Conservation (phyloP, 2,329 filamentous ascomycete species). For the Ophiocordyceps camponoti-floridani region DNA sequence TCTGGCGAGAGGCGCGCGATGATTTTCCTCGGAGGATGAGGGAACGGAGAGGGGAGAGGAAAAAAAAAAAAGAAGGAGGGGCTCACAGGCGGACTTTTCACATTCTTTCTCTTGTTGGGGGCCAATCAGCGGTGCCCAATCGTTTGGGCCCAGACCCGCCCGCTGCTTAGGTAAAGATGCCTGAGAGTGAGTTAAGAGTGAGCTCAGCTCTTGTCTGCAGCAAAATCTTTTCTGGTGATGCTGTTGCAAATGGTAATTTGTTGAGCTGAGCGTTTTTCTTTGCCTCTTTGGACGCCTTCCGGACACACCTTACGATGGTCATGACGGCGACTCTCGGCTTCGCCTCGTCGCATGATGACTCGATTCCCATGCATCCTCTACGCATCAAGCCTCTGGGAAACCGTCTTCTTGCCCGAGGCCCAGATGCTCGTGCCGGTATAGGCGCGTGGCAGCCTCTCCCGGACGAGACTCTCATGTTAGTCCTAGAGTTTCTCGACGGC, state of each 20-base stretch:
- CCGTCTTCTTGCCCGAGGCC: conserved; percentile 45
- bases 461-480: conserved; percentile 60
- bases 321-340: too few relatives aligned
- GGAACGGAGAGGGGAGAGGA: conserved; percentile 16
- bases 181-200: neutral
- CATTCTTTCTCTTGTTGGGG: conserved; percentile 12
- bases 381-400: conserved; percentile 81
- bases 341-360: conserved; percentile 6
- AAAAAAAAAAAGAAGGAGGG: conserved; percentile 16
- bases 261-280: too few relatives aligned
- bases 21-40: conserved; percentile 12
- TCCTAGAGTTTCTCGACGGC: conserved; percentile 61
- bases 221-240: too few relatives aligned
- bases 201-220: neutral
- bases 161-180: neutral
- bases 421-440: conserved; percentile 47
- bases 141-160: conserved; percentile 2
- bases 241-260: too few relatives aligned
- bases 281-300: too few relatives aligned
- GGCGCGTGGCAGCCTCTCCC: conserved; percentile 53
- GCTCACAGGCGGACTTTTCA: conserved; percentile 15
- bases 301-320: too few relatives aligned
- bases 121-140: conserved; percentile 6
- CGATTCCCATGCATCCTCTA: conserved; percentile 63
- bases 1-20: conserved; percentile 22